Percentiles rank a stretch among this genome's conserved stretches.
Evolutionary conservation across 2,329 filamentous ascomycete species (phyloP).

Genomic region (Leptographium wingfieldii): DNA sequence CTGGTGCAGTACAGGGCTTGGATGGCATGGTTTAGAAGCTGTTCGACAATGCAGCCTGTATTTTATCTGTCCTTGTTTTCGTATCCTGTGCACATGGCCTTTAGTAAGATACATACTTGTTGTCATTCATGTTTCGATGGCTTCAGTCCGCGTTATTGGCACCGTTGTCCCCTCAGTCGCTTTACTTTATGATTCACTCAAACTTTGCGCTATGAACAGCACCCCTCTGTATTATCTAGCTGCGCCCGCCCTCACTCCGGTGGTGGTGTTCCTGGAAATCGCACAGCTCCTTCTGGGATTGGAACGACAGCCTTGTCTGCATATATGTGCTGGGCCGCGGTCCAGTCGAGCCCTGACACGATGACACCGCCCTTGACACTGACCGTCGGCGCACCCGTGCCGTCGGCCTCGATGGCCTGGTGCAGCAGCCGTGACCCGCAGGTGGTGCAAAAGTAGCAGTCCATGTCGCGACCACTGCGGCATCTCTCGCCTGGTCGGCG

Average conservation of each 20-base stretch:
- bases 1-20: too few species aligned
- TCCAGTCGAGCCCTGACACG: slow-evolving; percentile 27
- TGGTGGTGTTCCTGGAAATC: slow-evolving; percentile 9
- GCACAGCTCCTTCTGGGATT: slow-evolving; percentile 23
- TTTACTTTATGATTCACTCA: too few species aligned
- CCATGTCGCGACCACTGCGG: slow-evolving; percentile 7
- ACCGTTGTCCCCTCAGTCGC: too few species aligned
- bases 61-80: too few species aligned
- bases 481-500: slow-evolving; percentile 3
- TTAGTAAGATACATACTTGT: too few species aligned
- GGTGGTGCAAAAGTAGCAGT: slow-evolving; percentile 18
- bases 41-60: too few species aligned
- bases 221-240: too few species aligned
- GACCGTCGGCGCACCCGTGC: slow-evolving; percentile 22
- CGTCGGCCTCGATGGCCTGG: slow-evolving; percentile 24
- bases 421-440: slow-evolving; percentile 35
- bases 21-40: too few species aligned
- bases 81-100: too few species aligned
- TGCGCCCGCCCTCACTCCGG: neutral
- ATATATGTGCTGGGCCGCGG: slow-evolving; percentile 31
- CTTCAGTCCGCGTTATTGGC: too few species aligned
- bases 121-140: too few species aligned
- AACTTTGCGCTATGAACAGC: too few species aligned
- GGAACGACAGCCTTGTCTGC: slow-evolving; percentile 29
- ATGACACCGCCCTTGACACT: slow-evolving; percentile 33